Conservation (phyloP, 2,329 filamentous ascomycete genomes). For the Ilyonectria destructans region DNA sequence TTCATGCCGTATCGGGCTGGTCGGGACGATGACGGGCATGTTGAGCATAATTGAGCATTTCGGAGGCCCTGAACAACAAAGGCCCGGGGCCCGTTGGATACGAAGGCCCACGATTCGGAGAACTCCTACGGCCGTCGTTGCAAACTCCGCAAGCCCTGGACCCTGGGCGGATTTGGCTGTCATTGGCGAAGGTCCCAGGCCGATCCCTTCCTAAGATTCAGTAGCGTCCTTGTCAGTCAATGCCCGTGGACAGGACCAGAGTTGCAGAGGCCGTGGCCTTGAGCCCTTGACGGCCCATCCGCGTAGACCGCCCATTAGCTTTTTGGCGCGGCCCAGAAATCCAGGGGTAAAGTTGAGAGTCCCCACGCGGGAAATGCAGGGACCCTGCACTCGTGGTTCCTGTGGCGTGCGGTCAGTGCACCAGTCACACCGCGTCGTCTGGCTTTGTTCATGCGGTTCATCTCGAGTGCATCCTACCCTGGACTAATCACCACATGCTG, state of each 20-base stretch:
- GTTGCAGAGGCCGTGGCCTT: neutral
- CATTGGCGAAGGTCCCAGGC: neutral
- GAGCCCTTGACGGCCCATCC: neutral
- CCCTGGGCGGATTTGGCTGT: neutral
- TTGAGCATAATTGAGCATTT: constrained; percentile 9
- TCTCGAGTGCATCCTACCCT: constrained; percentile 2
- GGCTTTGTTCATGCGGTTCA: constrained; percentile 2
- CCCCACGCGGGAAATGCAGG: constrained; percentile 13
- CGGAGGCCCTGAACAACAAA: constrained; percentile 1
- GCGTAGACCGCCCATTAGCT: neutral
- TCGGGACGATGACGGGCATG: constrained; percentile 4
- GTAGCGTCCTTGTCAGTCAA: neutral
- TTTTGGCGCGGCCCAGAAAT: neutral
- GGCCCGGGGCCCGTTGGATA: neutral
- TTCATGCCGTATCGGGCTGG: neutral
- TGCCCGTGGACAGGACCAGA: neutral
- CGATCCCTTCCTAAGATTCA: neutral
- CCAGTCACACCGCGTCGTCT: neutral
- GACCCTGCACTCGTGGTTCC: constrained; percentile 4
- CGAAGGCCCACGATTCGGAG: constrained; percentile 1
- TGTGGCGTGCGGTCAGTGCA: constrained; percentile 6
- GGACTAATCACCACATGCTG: neutral
- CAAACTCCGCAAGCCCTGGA: neutral
- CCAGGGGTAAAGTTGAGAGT: constrained; percentile 8
- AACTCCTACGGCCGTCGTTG: neutral